phyloP scores from a whole-genome alignment of 257 asterid species.

The Coffea eugenioides region DNA sequence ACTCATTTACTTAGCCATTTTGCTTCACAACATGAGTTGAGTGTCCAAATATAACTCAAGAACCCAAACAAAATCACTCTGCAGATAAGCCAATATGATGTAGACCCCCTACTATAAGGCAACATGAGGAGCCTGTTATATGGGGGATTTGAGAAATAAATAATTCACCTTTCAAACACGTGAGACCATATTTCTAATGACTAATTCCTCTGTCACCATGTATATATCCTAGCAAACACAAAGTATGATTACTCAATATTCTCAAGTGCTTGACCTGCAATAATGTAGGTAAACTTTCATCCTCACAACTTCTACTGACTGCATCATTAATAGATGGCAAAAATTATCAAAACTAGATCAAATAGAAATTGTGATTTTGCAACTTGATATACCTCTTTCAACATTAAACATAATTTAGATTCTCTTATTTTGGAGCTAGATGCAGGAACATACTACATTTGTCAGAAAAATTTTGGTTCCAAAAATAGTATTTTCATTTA shows the following conservation, averaged over 20 bases:
- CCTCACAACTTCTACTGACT: not conserved
- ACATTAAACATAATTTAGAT: not conserved
- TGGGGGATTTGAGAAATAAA: not conserved
- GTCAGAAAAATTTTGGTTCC: not conserved
- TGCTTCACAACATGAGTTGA: no score
- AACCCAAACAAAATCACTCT: not conserved
- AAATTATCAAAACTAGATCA: not conserved
- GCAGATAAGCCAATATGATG: not conserved
- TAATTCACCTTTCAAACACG: not conserved
- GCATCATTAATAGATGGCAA: not conserved
- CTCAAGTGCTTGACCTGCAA: not conserved
- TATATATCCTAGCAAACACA: not conserved
- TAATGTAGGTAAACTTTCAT: not conserved
- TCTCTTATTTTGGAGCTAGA: not conserved
- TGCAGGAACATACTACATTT: not conserved
- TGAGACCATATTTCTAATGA: not conserved
- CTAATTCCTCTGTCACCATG: not conserved
- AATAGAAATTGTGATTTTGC: not conserved
- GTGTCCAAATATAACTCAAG: not conserved
- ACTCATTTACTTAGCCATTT: not conserved
- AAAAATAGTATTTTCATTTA: not conserved
- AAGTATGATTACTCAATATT: not conserved
- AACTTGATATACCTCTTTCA: not conserved
- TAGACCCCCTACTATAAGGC: not conserved
- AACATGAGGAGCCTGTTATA: no score